Evolutionary conservation across 2,329 filamentous ascomycete genomes (phyloP).

Genomic region (Cladobotryum protrusum): DNA sequence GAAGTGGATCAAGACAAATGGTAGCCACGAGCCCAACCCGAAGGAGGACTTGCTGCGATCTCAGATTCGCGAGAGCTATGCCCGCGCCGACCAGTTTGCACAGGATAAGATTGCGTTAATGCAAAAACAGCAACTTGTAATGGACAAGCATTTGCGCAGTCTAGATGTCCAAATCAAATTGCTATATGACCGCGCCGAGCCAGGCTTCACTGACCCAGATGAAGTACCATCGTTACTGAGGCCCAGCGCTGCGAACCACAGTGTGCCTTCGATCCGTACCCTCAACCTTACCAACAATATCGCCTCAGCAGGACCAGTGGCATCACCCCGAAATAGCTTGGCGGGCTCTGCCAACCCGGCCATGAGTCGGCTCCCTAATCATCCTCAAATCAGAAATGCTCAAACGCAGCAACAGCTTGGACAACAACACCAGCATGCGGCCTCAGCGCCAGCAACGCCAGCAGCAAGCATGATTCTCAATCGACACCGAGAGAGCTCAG

Average conservation of each 20-base stretch:
- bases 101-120: conserved; percentile 68
- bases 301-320: conserved; percentile 19
- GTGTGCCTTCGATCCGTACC: conserved; percentile 33
- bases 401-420: conserved; percentile 38
- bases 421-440: conserved; percentile 32
- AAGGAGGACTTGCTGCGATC: conserved; percentile 65
- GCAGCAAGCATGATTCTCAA: conserved; percentile 55
- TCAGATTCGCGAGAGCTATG: conserved; percentile 61
- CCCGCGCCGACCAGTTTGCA: conserved; percentile 62
- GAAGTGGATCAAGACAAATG: conserved; percentile 73
- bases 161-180: conserved; percentile 59
- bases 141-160: conserved; percentile 57
- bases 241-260: conserved; percentile 48
- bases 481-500: conserved; percentile 53
- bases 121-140: conserved; percentile 53
- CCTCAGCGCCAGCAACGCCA: conserved; percentile 54
- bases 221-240: conserved; percentile 58
- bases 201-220: conserved; percentile 55
- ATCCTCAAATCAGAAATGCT: conserved; percentile 41
- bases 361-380: conserved; percentile 37
- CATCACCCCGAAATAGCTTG: conserved; percentile 21
- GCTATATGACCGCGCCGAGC: conserved; percentile 55
- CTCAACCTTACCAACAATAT: conserved; percentile 37
- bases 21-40: conserved; percentile 66
- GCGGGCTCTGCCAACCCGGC: conserved; percentile 34